Evolutionary conservation across 2,329 filamentous ascomycete genomes (phyloP).

Genomic region (Talaromyces sp.): DNA sequence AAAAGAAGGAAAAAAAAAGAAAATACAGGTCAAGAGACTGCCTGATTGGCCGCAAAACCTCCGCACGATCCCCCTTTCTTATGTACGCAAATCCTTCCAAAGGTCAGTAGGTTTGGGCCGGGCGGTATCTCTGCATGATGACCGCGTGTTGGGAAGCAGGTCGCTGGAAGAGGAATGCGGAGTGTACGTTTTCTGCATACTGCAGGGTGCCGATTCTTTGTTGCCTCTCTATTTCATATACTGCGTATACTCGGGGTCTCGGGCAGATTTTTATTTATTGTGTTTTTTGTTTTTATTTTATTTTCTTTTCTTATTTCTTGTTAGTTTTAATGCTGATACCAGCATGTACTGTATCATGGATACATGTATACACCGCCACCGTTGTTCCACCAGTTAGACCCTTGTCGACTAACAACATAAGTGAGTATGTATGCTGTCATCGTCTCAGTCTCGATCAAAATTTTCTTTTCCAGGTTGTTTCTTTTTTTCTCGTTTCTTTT

Average conservation of each 20-base stretch:
- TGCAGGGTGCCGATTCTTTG: not conserved
- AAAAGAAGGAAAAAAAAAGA: not conserved
- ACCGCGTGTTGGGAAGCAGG: not conserved
- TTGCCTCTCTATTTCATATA: not conserved
- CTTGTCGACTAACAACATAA: not conserved
- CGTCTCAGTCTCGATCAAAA: not conserved
- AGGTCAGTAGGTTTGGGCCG: not conserved
- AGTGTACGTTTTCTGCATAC: not conserved
- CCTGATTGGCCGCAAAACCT: not conserved
- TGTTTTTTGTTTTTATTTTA: too few relatives aligned
- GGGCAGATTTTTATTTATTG: too few relatives aligned
- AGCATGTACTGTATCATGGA: too few relatives aligned
- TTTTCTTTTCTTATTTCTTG: too few relatives aligned
- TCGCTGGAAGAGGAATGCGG: not conserved
- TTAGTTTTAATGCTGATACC: too few relatives aligned
- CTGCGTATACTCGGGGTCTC: too few relatives aligned
- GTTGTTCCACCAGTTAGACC: too few relatives aligned
- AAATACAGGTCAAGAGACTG: not conserved
- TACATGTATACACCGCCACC: too few relatives aligned
- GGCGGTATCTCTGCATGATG: not conserved
- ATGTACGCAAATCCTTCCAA: not conserved
- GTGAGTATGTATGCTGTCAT: not conserved
- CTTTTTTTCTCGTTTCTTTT: not conserved
- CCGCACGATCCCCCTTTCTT: not conserved
- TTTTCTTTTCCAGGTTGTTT: not conserved